Conservation (phyloP, 2,329 filamentous ascomycete genomes). For the Pseudogymnoascus sp. region DNA sequence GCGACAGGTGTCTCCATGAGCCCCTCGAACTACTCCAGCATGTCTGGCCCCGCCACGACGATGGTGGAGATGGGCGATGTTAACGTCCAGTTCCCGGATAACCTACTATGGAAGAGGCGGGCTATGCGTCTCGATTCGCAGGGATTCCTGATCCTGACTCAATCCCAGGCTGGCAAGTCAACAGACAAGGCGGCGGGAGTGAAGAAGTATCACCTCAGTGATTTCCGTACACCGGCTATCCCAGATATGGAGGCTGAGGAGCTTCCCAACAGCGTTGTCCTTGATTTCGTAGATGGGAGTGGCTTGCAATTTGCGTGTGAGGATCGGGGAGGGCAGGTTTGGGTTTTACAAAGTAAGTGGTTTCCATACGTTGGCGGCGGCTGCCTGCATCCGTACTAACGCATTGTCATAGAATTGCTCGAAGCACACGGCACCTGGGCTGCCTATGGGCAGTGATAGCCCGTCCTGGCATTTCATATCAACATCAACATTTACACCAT, state of each 20-base stretch:
- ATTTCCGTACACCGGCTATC: conserved; percentile 70
- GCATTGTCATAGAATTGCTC: conserved; percentile 19
- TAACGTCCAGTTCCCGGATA: conserved; percentile 96
- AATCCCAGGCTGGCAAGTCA: conserved; percentile 38
- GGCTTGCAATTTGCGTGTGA: conserved; percentile 59
- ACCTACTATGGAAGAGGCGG: conserved; percentile 89
- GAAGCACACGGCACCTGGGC: conserved; percentile 23
- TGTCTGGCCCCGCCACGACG: conserved; percentile 30
- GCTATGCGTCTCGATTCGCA: conserved; percentile 77
- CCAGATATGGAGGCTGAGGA: conserved; percentile 91
- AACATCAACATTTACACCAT: neutral
- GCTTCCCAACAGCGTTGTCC: conserved; percentile 71
- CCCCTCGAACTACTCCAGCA: conserved; percentile 29
- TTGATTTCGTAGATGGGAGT: conserved; percentile 53
- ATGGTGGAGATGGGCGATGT: conserved; percentile 56
- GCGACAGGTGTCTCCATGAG: conserved; percentile 15
- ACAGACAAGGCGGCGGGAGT: conserved; percentile 43
- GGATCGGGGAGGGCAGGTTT: conserved; percentile 49
- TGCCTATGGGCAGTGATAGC: conserved; percentile 18
- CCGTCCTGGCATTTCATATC: neutral
- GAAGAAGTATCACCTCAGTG: conserved; percentile 76
- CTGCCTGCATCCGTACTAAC: conserved; percentile 12
- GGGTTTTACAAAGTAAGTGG: conserved; percentile 37
- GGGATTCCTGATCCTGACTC: conserved; percentile 74
- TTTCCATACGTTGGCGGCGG: neutral